Percentiles rank a stretch among this genome's conserved stretches.
phyloP scores from a whole-genome alignment of 2,329 filamentous ascomycete genomes.

The Penicillium concentricum region DNA sequence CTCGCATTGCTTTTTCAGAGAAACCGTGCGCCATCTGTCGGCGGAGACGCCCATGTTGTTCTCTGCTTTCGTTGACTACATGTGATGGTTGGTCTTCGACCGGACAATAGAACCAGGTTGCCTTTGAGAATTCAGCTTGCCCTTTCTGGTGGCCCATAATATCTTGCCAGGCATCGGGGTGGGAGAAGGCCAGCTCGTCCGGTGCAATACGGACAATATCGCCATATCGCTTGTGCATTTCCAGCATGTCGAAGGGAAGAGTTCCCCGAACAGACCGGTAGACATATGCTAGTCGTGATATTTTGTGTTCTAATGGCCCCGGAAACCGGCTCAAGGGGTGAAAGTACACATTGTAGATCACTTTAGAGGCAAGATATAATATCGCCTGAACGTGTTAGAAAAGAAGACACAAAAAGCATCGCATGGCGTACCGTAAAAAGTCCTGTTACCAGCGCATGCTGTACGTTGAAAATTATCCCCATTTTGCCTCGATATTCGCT shows the following conservation, averaged over 20 bases:
- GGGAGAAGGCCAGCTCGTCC: slow-evolving; percentile 24
- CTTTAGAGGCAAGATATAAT: background rate
- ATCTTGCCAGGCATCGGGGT: slow-evolving; percentile 28
- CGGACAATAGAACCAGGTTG: slow-evolving; percentile 15
- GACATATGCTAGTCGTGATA: background rate
- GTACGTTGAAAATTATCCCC: background rate
- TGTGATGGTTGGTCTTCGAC: slow-evolving; percentile 9
- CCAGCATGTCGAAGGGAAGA: slow-evolving; percentile 21
- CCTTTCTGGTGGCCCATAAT: slow-evolving; percentile 26
- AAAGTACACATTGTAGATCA: slow-evolving; percentile 14
- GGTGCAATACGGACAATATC: slow-evolving; percentile 28
- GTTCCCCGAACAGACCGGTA: slow-evolving; percentile 10
- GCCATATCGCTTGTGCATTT: slow-evolving; percentile 29
- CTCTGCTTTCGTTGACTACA: slow-evolving; percentile 15
- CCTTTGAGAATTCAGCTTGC: slow-evolving; percentile 14
- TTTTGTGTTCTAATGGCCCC: slow-evolving; percentile 5
- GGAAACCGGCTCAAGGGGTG: slow-evolving; percentile 14
- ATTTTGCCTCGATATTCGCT: background rate
- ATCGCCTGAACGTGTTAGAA: background rate
- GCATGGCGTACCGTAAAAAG: background rate
- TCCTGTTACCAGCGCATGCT: background rate
- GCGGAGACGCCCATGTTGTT: slow-evolving; percentile 15
- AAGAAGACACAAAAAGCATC: background rate
- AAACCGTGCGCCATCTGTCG: slow-evolving; percentile 27
- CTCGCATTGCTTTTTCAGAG: slow-evolving; percentile 24